Evolutionary conservation across 1,284 basidiomycete genomes (phyloP), one percentile per base, ranked within the genome.

Genomic region (Ganoderma leucocontextum): DNA sequence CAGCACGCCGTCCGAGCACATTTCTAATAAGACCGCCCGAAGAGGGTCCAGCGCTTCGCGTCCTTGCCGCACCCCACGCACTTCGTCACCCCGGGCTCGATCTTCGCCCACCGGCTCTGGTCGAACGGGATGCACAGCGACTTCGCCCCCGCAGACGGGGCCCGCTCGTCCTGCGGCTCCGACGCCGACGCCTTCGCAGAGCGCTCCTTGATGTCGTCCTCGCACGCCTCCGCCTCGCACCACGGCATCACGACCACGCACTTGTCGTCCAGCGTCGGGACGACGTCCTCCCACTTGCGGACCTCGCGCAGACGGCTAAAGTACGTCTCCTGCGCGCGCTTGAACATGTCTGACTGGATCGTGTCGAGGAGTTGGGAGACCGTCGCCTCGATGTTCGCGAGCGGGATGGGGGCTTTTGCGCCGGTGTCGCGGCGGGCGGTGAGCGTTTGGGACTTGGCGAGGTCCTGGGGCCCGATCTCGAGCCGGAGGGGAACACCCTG

Each of bases 61-160:
- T 94, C 90, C 75, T 88, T 85, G 58, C 90, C 92, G 80, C 96
- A 98, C 33, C 87, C 93, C 68, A 93, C 86, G 81, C 47, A 49
- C 47, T 49, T 49, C 22, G 47, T 49, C 2, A 49, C 22, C n/a
- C 47, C 47, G n/a, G 47, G 47, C 47, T 49, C 47, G 47, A 49
- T 49, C 47, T 49, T 49, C 17, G 90, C 85, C 87, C 91, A 98
- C 60, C 87, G 87, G 6, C 84, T 86, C 82, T 99, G 97, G 78
- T 99, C 95, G 79, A 97, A 97, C 19, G 98, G 97, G 84, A 99
- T 99, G 76, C 94, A 95, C 13, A 99, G 90, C 7, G 95, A 96
- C 82, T 99, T 99, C 71, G 98, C 98, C 63, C 97, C 97, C 41
- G 97, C 96, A n/a, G 95, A 97, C 0, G 97, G 98, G 25, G 97